A percentile compares a stretch with the other conserved stretches of the same genome.
Evolutionary conservation across 208 protist genomes (phyloP).

Genomic region (Acanthamoeba divionensis): DNA sequence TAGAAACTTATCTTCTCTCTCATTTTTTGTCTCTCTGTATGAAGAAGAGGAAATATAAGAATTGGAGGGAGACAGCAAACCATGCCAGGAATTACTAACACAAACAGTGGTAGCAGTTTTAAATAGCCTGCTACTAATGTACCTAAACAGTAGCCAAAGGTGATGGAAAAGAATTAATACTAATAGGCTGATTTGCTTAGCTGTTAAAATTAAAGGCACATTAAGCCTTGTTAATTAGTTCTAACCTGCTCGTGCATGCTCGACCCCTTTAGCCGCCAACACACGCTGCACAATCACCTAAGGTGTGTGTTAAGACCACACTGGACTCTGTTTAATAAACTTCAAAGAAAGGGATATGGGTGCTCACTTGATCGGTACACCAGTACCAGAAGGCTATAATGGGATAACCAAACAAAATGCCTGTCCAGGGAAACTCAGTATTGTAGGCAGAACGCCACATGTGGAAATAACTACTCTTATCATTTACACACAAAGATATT

Average conservation of each 20-base stretch:
- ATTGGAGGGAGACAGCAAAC: neutral
- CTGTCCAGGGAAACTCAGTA: slow-evolving; percentile 60
- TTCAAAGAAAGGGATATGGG: too few relatives aligned
- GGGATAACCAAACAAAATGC: slow-evolving; percentile 49
- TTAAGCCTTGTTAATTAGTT: too few relatives aligned
- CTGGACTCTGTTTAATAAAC: too few relatives aligned
- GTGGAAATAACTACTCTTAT: too few relatives aligned
- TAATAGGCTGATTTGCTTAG: neutral
- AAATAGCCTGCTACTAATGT: slow-evolving; percentile 43
- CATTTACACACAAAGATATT: too few relatives aligned
- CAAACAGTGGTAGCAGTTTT: slow-evolving; percentile 59
- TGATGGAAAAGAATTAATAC: neutral
- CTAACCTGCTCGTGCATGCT: slow-evolving; percentile 16
- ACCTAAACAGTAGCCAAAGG: neutral
- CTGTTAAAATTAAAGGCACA: neutral
- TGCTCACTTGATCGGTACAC: slow-evolving; percentile 70
- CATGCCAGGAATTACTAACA: slow-evolving; percentile 63
- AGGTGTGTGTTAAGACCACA: too few relatives aligned
- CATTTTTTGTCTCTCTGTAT: too few relatives aligned
- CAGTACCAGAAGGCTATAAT: slow-evolving; percentile 64
- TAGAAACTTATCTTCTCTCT: neutral
- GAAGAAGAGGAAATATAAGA: neutral
- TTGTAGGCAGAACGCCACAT: neutral
- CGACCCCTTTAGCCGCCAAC: slow-evolving; percentile 47
- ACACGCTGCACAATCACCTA: slow-evolving; percentile 69